Percentiles rank a stretch among this genome's conserved stretches.
These are phyloP conservation scores for Aspergillus cejpii DNA, from an alignment of 2,329 filamentous ascomycete species.

Conservation along the genomic window DNA sequence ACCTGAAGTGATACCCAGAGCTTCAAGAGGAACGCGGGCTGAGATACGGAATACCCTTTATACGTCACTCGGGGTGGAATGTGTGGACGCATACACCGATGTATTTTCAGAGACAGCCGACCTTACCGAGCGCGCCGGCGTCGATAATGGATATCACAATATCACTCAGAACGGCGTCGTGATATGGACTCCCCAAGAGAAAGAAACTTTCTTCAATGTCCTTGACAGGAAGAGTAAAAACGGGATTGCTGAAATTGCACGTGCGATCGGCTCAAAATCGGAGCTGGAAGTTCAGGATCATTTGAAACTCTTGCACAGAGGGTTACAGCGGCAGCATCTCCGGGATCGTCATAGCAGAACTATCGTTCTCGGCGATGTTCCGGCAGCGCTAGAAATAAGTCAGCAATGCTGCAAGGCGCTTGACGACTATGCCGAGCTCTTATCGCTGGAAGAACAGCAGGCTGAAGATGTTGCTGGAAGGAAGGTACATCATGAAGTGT, in stretches of 20 bases:
- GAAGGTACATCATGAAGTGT: conserved; percentile 55
- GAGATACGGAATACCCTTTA: conserved; percentile 12
- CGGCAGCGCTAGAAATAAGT: conserved; percentile 67
- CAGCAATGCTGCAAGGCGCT: conserved; percentile 58
- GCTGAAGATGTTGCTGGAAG: conserved; percentile 57
- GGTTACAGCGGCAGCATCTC: conserved; percentile 38
- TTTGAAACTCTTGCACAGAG: conserved; percentile 55
- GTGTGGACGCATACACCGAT: conserved; percentile 46
- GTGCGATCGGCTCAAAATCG: conserved; percentile 62
- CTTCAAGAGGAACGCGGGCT: conserved; percentile 6
- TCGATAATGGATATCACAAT: conserved; percentile 22
- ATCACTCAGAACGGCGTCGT: conserved; percentile 61
- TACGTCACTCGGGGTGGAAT: conserved; percentile 34
- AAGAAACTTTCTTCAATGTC: conserved; percentile 60
- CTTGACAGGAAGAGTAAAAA: conserved; percentile 59
- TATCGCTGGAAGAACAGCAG: conserved; percentile 59
- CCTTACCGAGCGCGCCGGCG: conserved; percentile 13
- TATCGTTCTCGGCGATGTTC: conserved; percentile 52
- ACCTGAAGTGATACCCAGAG: background rate
- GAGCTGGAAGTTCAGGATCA: conserved; percentile 67
- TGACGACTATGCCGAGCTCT: conserved; percentile 60
- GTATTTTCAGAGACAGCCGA: conserved; percentile 53
- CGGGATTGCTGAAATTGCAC: conserved; percentile 56
- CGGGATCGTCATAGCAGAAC: conserved; percentile 30
- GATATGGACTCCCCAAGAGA: conserved; percentile 65